Evolutionary conservation across 495 filamentous ascomycete species (phyloP), one percentile per base, ranked within the genome.

Genomic region (Aspergillus nidulans): DNA sequence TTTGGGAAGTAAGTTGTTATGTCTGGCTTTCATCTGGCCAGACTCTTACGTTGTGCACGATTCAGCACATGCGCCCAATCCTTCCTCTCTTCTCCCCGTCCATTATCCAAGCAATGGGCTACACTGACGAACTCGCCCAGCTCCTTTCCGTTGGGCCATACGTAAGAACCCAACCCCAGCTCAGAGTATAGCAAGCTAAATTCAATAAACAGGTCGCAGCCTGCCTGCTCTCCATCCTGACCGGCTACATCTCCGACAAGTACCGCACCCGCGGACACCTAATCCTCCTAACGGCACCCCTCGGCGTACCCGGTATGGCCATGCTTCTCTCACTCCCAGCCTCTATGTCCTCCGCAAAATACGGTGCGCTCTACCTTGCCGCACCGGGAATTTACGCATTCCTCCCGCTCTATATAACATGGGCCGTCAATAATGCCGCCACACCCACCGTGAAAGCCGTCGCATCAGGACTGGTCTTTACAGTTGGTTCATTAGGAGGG

Each of bases 71-170:
- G 44, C 36, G 53, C 23, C 15, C 53, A 55, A n/a, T 55, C 53
- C 43, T 55, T 55, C 44, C 53, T 7, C 44, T 55, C 23, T 55
- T 55, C 23, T 49, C 53, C 2, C 53, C 53, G 1, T 55, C 53
- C n/a, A 55, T 55, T 23, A 55, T 55, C 13, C n/a, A 18, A 0
- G 53, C 32, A 1, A 55, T 55, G 53, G 53, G 53, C 10, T 55
- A 55, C 16, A 55, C 53, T 9, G 28, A 55, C 44, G 53, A 55
- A 26, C 34, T 55, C 9, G 53, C 53, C 15, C 53, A 55, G 12
- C 34, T 55, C 4, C 45, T 55, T 0, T 55, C 53, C 15, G 53
- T 55, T n/a, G 53, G 53, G 3, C 53, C 53, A 0, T 55, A 49
- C 8, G 53, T 55, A 55, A 16, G 44, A 18, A 47, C 4, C 23